Evolutionary conservation across 805 yeast genomes (phyloP), one percentile per base, ranked within the genome.

Genomic region (Wickerhamiella cacticola): DNA sequence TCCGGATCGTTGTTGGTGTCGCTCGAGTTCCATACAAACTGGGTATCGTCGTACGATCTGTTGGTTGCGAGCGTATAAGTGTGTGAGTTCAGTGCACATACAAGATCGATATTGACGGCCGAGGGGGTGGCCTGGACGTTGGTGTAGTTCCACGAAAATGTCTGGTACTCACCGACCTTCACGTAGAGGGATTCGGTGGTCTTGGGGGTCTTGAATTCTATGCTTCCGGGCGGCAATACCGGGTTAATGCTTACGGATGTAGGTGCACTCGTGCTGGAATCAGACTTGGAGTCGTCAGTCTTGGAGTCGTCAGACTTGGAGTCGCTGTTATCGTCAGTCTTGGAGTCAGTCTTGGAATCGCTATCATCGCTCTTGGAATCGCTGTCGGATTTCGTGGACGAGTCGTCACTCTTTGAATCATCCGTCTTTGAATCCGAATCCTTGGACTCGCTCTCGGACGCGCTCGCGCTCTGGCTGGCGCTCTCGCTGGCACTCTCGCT

Each of bases 81-180:
- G 49, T 65, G 60, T 24, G 52, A 44, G 55, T 67, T 68, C 41
- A 50, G 45, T 19, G 67, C 56, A 57, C 71, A 68, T 40, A 55
- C 54, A 4, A 67, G 67, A 48, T 64, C 67, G 31, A 67, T 60
- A 45, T 68, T 65, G 39, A 68, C 50, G 1, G 63, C 63, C 7
- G 58, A 50, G 1, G 71, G 71, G 7, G 67, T 57, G n/a, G 63
- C 57, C 3, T 47, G 36, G 13, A 67, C 56, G 46, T 57, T 55
- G 12, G 70, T 66, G 52, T 61, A 67, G 26, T 59, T 58, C 71
- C 71, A 67, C 26, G 61, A 55, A 50, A 68, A 67, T 5, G 71
- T 65, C 18, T 68, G 70, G 24, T 53, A 50, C 18, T 57, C 62
- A 2, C 71, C 71, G 26, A 62, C 52, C 52, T 63, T 64, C 47